Base-by-base conservation (phyloP, 345 rosid genomes). In the Anastatica hierochuntica region DNA sequence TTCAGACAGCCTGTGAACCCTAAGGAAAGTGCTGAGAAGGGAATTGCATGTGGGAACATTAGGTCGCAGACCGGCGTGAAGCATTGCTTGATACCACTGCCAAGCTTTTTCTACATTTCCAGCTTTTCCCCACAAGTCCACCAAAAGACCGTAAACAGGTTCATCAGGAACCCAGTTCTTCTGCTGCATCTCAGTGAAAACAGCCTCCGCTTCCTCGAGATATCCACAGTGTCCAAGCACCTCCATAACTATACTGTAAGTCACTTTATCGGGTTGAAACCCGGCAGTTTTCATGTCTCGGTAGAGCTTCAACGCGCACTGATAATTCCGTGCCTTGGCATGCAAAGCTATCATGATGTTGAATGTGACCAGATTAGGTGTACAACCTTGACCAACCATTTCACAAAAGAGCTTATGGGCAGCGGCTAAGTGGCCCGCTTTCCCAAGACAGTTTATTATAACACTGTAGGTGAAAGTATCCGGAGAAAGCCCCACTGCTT, bases 1-100 rank as follows among this genome's bases (percentile, higher is more conserved):
- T 67, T 92, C 96, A 5, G 77, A 43, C 36, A 88, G 74, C 66
- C 65, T 69, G 60, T 78, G 81, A 62, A 79, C 75, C 67, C 83
- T 72, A 36, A 92, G 80, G 72, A 92, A 88, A 35, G 96, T 80
- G 59, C 90, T 84, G 17, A 88, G 95, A 68, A 92, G 77, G 23
- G 98, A 88, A 69, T 92, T 92, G 63, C 95, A 92, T 15, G 98
- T 88, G 33, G 96, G 96, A 34, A 92, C 96, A 62, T 88, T 92
- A 7, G 98, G 98, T 49, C 75, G 62, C 68, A 92, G 54, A 43
- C 95, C 96, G 7, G 84, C 82, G 11, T 66, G 76, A 12, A 84
- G 82, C 98, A 92, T 92, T 63, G 81, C 71, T 47, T 77, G 85
- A 64, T 88, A 92, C 98, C 98, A 92, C 33, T 75, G 76, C 81